These are phyloP conservation scores for Pinus albicaulis DNA, from an alignment of 75 land plant species.

Conservation along the genomic window DNA sequence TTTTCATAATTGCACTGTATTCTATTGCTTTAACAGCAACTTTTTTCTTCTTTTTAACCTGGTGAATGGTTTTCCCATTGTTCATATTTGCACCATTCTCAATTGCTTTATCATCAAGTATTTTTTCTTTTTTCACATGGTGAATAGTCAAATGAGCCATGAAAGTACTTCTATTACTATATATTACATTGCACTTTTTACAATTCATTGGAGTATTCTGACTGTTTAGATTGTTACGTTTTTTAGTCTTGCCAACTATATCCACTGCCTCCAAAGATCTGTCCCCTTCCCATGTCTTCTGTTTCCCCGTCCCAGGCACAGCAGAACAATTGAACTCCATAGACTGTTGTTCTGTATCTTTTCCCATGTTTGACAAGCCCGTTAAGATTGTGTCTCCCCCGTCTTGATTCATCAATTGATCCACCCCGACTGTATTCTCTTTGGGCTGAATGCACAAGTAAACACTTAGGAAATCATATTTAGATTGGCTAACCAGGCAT, in stretches of 20 bases:
- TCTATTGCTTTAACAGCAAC: conserved; percentile 29
- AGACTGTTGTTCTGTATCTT: conserved; percentile 1
- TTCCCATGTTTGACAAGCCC: background rate
- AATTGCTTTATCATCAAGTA: background rate
- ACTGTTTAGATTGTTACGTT: background rate
- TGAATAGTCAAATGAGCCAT: conserved; percentile 10
- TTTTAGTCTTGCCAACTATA: background rate
- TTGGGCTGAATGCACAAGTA: background rate
- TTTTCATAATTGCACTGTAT: conserved; percentile 45
- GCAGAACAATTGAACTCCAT: background rate
- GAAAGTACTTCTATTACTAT: background rate
- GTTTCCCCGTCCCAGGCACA: background rate
- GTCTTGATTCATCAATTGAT: background rate
- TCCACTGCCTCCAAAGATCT: background rate
- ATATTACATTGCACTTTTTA: conserved; percentile 5
- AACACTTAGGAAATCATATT: conserved; percentile 1
- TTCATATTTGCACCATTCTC: conserved; percentile 38
- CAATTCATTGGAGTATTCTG: conserved; percentile 3
- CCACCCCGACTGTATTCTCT: background rate
- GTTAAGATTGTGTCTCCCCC: background rate
- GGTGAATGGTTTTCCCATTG: conserved; percentile 30
- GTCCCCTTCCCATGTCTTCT: background rate
- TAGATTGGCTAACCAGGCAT: background rate
- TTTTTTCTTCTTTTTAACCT: conserved; percentile 26
- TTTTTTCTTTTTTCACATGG: background rate